These are phyloP conservation scores for Pyrus communis DNA, from an alignment of 306 rosid species.

Conservation along the genomic window DNA sequence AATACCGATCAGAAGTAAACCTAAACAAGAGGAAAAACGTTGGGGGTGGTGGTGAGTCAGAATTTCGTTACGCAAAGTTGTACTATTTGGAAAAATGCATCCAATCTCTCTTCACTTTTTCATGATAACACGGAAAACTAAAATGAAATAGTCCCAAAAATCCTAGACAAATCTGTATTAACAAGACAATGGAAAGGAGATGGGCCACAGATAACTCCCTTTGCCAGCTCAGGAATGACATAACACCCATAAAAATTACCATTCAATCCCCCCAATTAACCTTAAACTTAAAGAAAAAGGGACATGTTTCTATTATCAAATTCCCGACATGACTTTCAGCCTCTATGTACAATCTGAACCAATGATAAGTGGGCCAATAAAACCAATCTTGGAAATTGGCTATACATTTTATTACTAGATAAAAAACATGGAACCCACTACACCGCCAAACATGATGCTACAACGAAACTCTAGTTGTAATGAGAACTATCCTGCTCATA, in stretches of 20 bases:
- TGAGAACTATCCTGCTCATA: not conserved
- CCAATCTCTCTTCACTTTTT: not conserved
- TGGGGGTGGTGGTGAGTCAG: not conserved
- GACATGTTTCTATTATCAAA: not conserved
- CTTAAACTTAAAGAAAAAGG: not conserved
- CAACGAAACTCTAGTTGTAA: not conserved
- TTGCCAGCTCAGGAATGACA: not conserved
- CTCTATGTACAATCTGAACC: not conserved
- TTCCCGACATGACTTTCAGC: not conserved
- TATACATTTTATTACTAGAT: too few relatives aligned
- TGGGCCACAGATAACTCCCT: not conserved
- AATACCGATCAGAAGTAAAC: not conserved
- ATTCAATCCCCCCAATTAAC: not conserved
- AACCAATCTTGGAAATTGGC: not conserved
- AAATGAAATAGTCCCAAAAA: too few relatives aligned
- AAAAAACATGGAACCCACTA: not conserved
- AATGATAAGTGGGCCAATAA: not conserved
- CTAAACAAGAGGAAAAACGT: not conserved
- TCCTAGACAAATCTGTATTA: too few relatives aligned
- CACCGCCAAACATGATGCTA: not conserved
- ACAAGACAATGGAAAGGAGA: not conserved
- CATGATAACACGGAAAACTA: not conserved
- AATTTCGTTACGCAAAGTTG: not conserved
- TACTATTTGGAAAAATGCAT: too few relatives aligned
- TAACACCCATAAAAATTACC: not conserved